Evolutionary conservation across 805 yeast species (phyloP).

Genomic region (Lachancea mirantina): DNA sequence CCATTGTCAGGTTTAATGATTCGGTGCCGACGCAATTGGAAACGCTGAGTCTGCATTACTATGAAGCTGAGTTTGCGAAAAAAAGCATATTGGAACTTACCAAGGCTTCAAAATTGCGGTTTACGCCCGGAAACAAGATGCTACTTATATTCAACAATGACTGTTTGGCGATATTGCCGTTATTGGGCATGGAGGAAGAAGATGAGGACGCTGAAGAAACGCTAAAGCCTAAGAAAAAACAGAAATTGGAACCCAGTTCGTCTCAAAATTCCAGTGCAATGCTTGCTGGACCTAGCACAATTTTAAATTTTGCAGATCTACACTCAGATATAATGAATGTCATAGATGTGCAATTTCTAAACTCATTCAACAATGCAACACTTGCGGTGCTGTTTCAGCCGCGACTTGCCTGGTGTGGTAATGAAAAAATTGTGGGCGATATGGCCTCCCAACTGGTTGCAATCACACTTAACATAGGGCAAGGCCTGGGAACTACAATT

Average conservation of each 20-base stretch:
- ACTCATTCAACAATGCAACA: constrained; percentile 78
- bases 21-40: constrained; percentile 41
- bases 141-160: constrained; percentile 59
- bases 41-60: constrained; percentile 78
- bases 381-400: constrained; percentile 58
- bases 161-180: constrained; percentile 64
- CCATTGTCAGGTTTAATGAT: constrained; percentile 66
- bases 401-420: constrained; percentile 71
- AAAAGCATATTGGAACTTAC: constrained; percentile 34
- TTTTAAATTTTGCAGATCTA: constrained; percentile 50
- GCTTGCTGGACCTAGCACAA: constrained; percentile 37
- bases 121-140: constrained; percentile 56
- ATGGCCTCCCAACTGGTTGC: constrained; percentile 21
- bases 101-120: constrained; percentile 38
- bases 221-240: constrained; percentile 6
- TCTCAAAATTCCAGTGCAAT: constrained; percentile 2
- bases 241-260: constrained; percentile 2
- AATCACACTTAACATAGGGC: constrained; percentile 49
- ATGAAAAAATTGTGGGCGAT: constrained; percentile 13
- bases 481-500: constrained; percentile 59
- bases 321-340: constrained; percentile 54
- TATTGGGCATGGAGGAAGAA: constrained; percentile 38
- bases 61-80: constrained; percentile 60
- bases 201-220: constrained; percentile 22
- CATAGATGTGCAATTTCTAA: constrained; percentile 62